Base-by-base conservation (phyloP, 73 alveolate genomes). In the Tetrahymena malaccensis region DNA sequence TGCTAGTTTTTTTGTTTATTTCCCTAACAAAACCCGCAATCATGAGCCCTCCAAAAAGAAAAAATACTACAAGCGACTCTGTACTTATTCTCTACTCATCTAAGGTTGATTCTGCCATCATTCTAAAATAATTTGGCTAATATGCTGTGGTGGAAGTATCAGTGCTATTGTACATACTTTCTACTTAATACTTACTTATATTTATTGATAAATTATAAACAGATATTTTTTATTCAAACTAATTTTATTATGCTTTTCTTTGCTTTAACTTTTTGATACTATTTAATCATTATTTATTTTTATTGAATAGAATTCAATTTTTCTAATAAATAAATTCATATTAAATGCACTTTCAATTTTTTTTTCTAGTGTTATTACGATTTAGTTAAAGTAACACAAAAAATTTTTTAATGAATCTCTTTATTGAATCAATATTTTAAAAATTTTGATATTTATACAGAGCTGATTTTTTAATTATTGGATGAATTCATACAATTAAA, bases 1-100 rank as follows among this genome's bases (percentile, higher is more conserved):
- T 44, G 85, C 55, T 95, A 10, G 94, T 89, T 31, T 95, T 95
- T 37, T 95, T 95, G 19, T 94, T 89, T 1, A 95, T 85, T 89
- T 95, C 97, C 35, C 93, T 43, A 25, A 95, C 93, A 25, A 95
- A 34, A 27, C 97, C 97, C 50, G 95, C 97, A 34, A 95, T 37
- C 50, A 94, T 95, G 22, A 95, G 55, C 9, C 95, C 93, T 17
- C 83, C 35, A 35, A 95, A 95, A 43, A 89, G 93, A 43, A 95
- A 95, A 85, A 95, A 95, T 10, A 95, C 94, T 34, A 57, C 97
- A 70, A 89, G 93, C 27, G 96, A 85, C 19, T 70, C 89, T 70
- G 89, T 70, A 70, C 89, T 70, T 1, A 70, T 70, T 25, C 25
- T 70, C 6, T 15, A 5, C 0, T 70, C 89, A 70, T 70, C 89